Conservation (phyloP, 2,329 filamentous ascomycete species). For the Cladophialophora exuberans region DNA sequence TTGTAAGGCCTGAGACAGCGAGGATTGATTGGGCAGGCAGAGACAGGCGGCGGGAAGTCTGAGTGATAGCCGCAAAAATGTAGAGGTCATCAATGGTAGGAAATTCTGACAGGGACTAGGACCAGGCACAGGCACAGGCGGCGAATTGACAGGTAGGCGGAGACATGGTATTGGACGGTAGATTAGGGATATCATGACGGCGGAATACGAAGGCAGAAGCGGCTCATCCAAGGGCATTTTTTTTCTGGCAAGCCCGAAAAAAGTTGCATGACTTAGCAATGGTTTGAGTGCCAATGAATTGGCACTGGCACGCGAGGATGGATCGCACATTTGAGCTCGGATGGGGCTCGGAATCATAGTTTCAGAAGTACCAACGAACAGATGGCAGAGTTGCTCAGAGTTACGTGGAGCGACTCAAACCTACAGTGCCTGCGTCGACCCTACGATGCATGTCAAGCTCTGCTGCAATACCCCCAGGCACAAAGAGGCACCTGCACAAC, state of each 20-base stretch:
- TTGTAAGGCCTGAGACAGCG: conserved; percentile 11
- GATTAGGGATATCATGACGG: not conserved
- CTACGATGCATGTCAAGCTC: too few species aligned
- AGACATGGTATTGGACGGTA: conserved; percentile 7
- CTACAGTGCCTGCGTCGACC: too few species aligned
- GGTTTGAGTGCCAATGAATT: not conserved
- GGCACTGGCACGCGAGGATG: conserved; percentile 12
- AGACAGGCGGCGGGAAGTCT: conserved; percentile 8
- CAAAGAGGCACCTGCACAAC: too few species aligned
- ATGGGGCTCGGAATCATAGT: not conserved
- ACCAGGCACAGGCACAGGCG: conserved; percentile 10
- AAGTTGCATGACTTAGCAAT: not conserved
- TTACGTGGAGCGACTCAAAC: too few species aligned
- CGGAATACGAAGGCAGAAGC: conserved; percentile 13
- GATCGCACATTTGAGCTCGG: not conserved
- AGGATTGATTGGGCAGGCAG: conserved; percentile 26
- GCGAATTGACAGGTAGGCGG: conserved; percentile 16
- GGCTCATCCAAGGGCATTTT: not conserved
- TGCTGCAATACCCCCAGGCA: too few species aligned
- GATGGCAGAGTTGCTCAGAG: too few species aligned
- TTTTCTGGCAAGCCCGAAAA: not conserved
- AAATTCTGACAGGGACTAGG: conserved; percentile 26
- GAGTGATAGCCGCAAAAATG: conserved; percentile 15
- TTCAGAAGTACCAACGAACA: not conserved
- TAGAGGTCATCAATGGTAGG: conserved; percentile 4